Base-by-base conservation (phyloP, 257 asterid genomes). In the Lycium ferocissimum region DNA sequence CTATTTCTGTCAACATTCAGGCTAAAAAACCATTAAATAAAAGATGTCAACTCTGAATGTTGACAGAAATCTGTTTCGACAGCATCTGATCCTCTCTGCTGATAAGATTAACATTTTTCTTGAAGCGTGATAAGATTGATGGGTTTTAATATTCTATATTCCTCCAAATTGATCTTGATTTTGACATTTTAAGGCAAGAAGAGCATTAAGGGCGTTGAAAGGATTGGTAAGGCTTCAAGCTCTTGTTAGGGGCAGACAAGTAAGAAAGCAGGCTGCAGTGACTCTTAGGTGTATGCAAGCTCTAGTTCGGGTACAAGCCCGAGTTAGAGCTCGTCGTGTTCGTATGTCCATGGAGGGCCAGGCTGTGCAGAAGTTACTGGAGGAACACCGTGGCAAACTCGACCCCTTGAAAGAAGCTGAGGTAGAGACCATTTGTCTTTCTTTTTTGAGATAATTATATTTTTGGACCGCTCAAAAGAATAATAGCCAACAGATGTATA, bases 201-300 rank as follows among this genome's bases (percentile, higher is more conserved):
- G 98, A 84, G 98, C 99, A 11, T 85, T 94, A 75, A 93, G 97
- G 93, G 98, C 99, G 0, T 86, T 96, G 90, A 95, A 90, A 87
- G 99, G 98, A 56, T 87, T 96, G 89, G 99, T 96, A 89, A 93
- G 97, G 76, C 98, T 96, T 62, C 99, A 96, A 89, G 99, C 99
- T 49, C 92, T 96, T 80, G 98, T 93, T 40, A 91, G 99, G 2
- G 99, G 98, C 8, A 82, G 98, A 83, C 98, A 95, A 88, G 98
- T 96, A 58, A 80, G 99, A 6, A 95, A 95, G 89, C 99, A 96
- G 80, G 98, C 98, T 70, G 98, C 98, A 2, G 98, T 95, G 33
- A 96, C 99, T 1, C 95, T 95, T 12, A 87, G 98, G 89, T 95
- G 98, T 83, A 96, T 96, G 99, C 99, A 96, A 86, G 99, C 99